Evolutionary conservation across 176 grass and related monocot genomes (phyloP).

Genomic region (Carex cristatella): DNA sequence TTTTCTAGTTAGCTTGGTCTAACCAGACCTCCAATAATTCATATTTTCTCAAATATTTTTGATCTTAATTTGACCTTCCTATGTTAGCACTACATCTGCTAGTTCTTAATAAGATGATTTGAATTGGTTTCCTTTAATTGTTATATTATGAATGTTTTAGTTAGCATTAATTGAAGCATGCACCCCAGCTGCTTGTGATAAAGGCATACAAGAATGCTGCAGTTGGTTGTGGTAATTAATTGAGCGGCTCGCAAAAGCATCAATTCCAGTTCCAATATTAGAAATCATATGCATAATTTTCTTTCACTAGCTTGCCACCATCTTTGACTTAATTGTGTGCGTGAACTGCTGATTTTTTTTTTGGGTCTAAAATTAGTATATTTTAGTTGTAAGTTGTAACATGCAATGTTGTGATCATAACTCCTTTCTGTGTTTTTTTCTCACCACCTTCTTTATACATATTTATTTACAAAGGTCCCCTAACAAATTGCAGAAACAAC

Average conservation of each 20-base stretch:
- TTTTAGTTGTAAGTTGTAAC: not conserved
- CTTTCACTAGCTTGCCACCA: not conserved
- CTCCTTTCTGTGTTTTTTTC: not conserved
- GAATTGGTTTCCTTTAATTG: not conserved
- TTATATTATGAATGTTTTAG: not conserved
- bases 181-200: not conserved
- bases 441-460: not conserved
- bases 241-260: not conserved
- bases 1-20: not conserved
- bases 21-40: not conserved
- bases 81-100: not conserved
- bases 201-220: not conserved
- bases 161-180: not conserved
- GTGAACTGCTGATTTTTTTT: not conserved
- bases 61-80: not conserved
- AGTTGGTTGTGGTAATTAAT: not conserved
- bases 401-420: not conserved
- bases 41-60: not conserved
- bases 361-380: not conserved
- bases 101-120: not conserved
- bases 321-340: conserved; percentile 7
- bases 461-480: not conserved
- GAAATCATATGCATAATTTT: conserved; percentile 13
- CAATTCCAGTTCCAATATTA: conserved; percentile 8
- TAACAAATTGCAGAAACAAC: not conserved